Base-by-base conservation (phyloP, 768 basidiomycete genomes). In the Epithele typhae region DNA sequence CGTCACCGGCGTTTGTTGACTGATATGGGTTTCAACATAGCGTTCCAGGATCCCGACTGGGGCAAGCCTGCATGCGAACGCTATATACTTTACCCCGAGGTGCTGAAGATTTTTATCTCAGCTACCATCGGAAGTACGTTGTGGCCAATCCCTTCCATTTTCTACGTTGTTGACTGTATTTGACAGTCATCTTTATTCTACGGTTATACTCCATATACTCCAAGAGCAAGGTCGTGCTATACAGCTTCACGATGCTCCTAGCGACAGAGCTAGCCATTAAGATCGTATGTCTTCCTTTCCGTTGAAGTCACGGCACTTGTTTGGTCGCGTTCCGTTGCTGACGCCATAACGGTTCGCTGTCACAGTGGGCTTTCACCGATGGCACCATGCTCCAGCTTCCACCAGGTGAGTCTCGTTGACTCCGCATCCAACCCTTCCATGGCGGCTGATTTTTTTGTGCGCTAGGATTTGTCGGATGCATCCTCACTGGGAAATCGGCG, bases 291-390 rank as follows among this genome's bases (percentile, higher is more conserved):
- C 3, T 5, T n/a, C 6, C 17, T 2, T 30, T 15, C 19, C 17
- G 4, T 45, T 7, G 15, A n/a, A n/a, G n/a, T n/a, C n/a, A n/a
- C n/a, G n/a, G n/a, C n/a, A n/a, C n/a, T n/a, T n/a, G n/a, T n/a
- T n/a, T n/a, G n/a, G 23, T 24, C 25, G 39, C 40, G 25, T 17
- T 18, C 25, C 25, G 22, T 42, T 40, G 39, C 39, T 40, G 25
- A 40, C 39, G 11, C 25, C 5, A 14, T 15, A 10, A n/a, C n/a
- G n/a, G n/a, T n/a, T n/a, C n/a, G n/a, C n/a, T n/a, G n/a, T n/a
- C 6, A 38, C 42, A 60, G 59, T 60, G 59, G 59, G 54, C 59
- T 21, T 60, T 58, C 48, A 60, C 56, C 10, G 59, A 56, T 32
- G 59, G 59, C 12, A 41, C 40, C 1, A 46, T 48, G 40, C 46